Base-by-base conservation (phyloP, 371 early-diverging fungal species). In the Mortierella sp. region DNA sequence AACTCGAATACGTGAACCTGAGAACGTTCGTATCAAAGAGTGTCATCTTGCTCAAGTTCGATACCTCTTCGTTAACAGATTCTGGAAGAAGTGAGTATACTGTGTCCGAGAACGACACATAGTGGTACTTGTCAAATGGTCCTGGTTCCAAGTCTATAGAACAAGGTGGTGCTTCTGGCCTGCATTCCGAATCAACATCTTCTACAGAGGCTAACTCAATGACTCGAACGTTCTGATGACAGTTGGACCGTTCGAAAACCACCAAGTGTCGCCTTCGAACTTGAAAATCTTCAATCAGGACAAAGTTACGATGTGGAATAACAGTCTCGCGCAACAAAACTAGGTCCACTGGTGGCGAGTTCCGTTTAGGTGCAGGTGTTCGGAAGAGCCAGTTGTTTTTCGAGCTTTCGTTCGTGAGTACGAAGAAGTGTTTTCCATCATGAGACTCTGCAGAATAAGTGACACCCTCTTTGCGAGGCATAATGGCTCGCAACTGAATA, bases 231-330 rank as follows among this genome's bases (percentile, higher is more conserved):
- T 90, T 89, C 26, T 88, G 88, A 23, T 89, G 73, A 57, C 90
- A 89, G 61, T 89, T 89, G 63, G 86, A 86, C 2, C 91, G 83
- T 67, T 91, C 91, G 58, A 87, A 83, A 6, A 91, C 86, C 22
- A 89, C 82, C 51, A 91, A 69, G 59, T 89, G 87, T 57, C 86
- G 59, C 45, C 82, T 61, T 6, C 89, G 79, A 22, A 88, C 71
- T 62, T 87, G 86, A 59, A 86, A 85, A 49, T 83, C 85, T 66
- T 90, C 88, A 53, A 78, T 78, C 54, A 88, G 65, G 1, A 91
- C 90, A 75, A 88, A 89, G 64, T 86, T 89, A 29, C 89, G 79
- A 56, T 80, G 84, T 19, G 86, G 83, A 35, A 88, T 88, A 40
- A 87, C 89, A 13, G 77, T 84, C 63, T 88, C 86, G 40, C 86